Base-by-base conservation (phyloP, 2,329 filamentous ascomycete genomes). In the Ambrosiella beaveri region DNA sequence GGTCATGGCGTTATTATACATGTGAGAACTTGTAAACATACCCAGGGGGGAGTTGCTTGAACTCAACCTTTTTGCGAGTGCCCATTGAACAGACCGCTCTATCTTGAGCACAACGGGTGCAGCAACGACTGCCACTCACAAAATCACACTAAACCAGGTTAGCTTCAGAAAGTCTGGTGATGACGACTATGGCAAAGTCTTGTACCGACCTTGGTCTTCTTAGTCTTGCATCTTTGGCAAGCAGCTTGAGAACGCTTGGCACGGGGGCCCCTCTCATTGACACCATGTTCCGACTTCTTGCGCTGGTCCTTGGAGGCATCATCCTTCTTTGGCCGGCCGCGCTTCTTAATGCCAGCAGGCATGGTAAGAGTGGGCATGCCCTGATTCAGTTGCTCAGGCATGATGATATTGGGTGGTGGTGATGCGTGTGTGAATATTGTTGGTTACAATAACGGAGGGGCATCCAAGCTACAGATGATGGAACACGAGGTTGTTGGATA, bases 171-270 rank as follows among this genome's bases (percentile, higher is more conserved):
- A 15, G 19, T 13, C 7, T 8, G 44, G n/a, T 17, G 11, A 47
- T 17, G 2, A 47, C 49, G 56, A 57, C 54, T 59, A 59, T 17
- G 36, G 3, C 35, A 38, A 11, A 54, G 36, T 39, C 27, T 38
- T 2, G 2, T 51, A 13, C 53, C 8, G 41, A 80, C 79, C 79
- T 83, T 83, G 57, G 80, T 84, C 72, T 84, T 84, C 74, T 83
- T 84, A 78, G 82, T 82, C 63, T 80, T 72, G 71, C 80, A 84
- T 63, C 80, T 71, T 68, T 83, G 79, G 62, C 80, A 84, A 15
- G 80, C 80, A 66, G 83, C 83, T 79, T 79, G 82, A 57, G 82
- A 79, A 63, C 80, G 72, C 71, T 82, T 83, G 65, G 82, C 78
- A 62, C 79, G 73, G 53, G 74, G 75, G 9, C 53, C 41, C 37